A percentile compares a stretch with the other conserved stretches of the same genome.
Evolutionary conservation across 352 stramenopile species (phyloP).

Genomic region (Pythium aristosporum): DNA sequence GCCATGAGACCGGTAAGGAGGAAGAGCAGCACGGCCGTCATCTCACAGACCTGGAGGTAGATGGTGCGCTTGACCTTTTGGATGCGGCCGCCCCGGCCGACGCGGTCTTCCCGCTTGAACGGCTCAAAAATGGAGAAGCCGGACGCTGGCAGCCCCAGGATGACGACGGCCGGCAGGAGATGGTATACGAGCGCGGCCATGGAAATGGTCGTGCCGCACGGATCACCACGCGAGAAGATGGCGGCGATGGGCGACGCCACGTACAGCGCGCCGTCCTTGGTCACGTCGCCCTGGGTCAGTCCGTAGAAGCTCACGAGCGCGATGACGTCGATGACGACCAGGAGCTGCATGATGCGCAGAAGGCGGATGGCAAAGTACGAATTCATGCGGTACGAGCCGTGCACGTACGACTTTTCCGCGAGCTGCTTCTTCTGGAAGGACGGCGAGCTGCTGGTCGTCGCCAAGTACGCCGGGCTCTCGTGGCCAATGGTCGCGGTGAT

Average conservation of each 20-base stretch:
- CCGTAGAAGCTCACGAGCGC: constrained; percentile 67
- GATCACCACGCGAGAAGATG: constrained; percentile 41
- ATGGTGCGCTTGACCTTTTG: constrained; percentile 82
- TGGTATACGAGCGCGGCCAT: constrained; percentile 71
- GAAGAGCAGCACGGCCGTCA: constrained; percentile 59
- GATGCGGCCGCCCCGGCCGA: constrained; percentile 51
- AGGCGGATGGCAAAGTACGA: constrained; percentile 78
- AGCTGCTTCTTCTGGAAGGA: no score
- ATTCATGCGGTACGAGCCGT: constrained; percentile 67
- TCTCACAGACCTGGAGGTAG: constrained; percentile 74
- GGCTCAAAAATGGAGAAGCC: constrained; percentile 67
- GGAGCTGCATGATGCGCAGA: constrained; percentile 55
- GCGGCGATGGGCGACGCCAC: constrained; percentile 41
- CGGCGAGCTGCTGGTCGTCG: no score
- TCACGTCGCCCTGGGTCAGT: constrained; percentile 29
- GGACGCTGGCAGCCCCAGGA: constrained; percentile 64
- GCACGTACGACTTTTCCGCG: constrained; percentile 9
- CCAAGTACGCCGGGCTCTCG: constrained; percentile 9
- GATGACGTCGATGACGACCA: constrained; percentile 53
- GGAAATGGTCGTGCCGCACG: constrained; percentile 49
- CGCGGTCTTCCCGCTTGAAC: constrained; percentile 66
- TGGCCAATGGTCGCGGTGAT: constrained; percentile 14
- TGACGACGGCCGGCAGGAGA: constrained; percentile 56
- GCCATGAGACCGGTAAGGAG: constrained; percentile 49
- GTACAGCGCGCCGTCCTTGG: constrained; percentile 37